phyloP scores from a whole-genome alignment of 208 protist species.

The Endotrypanum monterogeii region DNA sequence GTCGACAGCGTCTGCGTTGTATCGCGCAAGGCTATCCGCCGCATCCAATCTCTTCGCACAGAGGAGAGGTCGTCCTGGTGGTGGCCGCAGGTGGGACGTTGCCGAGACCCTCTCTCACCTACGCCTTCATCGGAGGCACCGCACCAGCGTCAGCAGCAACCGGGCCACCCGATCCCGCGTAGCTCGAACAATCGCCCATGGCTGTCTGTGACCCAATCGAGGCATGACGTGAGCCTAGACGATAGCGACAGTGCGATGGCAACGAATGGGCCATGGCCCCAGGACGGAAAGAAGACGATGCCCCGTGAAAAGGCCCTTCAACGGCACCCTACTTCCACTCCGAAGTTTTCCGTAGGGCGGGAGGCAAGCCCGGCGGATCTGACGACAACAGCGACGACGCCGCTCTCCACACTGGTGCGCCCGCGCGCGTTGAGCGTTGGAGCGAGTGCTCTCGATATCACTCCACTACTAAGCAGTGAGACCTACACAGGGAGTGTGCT shows the following conservation, averaged over 20 bases:
- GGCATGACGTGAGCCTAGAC: background rate
- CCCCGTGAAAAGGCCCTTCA: background rate
- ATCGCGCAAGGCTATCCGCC: background rate
- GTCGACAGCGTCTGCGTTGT: slow-evolving; percentile 12
- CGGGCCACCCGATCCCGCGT: background rate
- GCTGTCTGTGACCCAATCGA: background rate
- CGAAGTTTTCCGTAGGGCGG: background rate
- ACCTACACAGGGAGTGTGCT: background rate
- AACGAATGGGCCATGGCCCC: background rate
- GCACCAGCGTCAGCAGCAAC: slow-evolving; percentile 1
- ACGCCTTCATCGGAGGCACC: background rate
- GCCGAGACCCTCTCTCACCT: background rate
- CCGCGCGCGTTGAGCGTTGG: background rate
- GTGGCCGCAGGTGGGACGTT: slow-evolving; percentile 1
- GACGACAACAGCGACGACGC: background rate
- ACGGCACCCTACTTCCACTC: background rate
- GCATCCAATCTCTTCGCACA: slow-evolving; percentile 13
- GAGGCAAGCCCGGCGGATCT: background rate
- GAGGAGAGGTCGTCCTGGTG: background rate
- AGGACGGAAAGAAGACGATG: background rate
- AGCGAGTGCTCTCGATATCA: background rate
- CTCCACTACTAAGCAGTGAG: background rate
- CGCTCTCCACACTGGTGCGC: background rate
- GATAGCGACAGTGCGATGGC: background rate
- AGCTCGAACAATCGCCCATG: background rate